Base-by-base conservation (phyloP, 192 early-diverging fungal genomes). In the Coemansia sp. region DNA sequence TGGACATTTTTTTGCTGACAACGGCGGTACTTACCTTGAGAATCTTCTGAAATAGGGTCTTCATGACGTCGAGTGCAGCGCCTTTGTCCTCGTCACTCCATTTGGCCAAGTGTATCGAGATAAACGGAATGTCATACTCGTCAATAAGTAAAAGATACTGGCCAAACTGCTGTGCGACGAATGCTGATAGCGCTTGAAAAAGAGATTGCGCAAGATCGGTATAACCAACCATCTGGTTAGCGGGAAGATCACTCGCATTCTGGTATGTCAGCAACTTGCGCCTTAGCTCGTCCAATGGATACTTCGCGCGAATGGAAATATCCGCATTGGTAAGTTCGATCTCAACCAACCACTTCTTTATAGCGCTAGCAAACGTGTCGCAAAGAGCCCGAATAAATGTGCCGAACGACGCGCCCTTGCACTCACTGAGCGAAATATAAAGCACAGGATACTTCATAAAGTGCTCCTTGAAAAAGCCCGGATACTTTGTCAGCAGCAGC, bases 111-210 rank as follows among this genome's bases (percentile, higher is more conserved):
- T 68, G 38, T 8, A 82, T 57, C 13, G 79, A 59, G 27, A 82
- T 82, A 54, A 82, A 82, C n/a, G 79, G 75, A 33, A 77, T 76
- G 33, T 82, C 79, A 15, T 77, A 77, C 62, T 82, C 79, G 63
- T 82, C 79, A 34, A 82, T 71, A 0, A 82, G 55, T 10, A 82
- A 55, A 6, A 82, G 66, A 34, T 82, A 82, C n/a, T 72, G 74
- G 1, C 79, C 79, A 38, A 34, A 77, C 27, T 27, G 18, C 1
- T 13, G 33, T 0, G 57, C 3, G 29, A 81, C 31, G 60, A 74
- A 65, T 0, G 40, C 15, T 0, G 80, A 82, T 1, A 82, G 42
- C 4, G 49, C 22, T 36, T 72, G 22, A 42, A 82, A 75, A 11
- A 82, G 10, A 0, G 6, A 4, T 2, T 64, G 46, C 3, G 52